A percentile compares a stretch with the other conserved stretches of the same genome.
Evolutionary conservation across 2,329 filamentous ascomycete genomes (phyloP).

Genomic region (Sclerotinia subarctica): DNA sequence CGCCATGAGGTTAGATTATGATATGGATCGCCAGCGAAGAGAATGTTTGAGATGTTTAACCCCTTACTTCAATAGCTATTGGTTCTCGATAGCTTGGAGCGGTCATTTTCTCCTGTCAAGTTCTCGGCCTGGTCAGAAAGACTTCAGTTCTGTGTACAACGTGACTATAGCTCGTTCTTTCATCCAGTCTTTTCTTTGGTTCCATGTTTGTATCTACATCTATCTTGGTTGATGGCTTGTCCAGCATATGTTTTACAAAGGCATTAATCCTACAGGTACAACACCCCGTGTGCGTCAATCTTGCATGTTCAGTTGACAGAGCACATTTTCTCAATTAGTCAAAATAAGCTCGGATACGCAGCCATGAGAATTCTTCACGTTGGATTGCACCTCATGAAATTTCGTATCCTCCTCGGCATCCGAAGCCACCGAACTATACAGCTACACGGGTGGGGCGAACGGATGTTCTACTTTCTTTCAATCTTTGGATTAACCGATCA

Average conservation of each 20-base stretch:
- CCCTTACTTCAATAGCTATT: not conserved
- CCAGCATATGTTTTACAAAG: not conserved
- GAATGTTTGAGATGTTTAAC: not conserved
- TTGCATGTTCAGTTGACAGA: not conserved
- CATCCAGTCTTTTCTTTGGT: not conserved
- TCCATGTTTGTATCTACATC: not conserved
- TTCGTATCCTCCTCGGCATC: not conserved
- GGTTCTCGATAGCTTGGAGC: not conserved
- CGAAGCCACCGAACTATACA: not conserved
- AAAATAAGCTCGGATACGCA: not conserved
- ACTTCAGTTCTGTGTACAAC: not conserved
- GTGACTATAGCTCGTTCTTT: not conserved
- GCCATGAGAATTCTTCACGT: not conserved
- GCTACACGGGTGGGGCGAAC: not conserved
- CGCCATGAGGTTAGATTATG: slow-evolving; percentile 5
- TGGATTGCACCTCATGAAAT: not conserved
- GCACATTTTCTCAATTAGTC: not conserved
- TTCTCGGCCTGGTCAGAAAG: not conserved
- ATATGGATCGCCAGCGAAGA: slow-evolving; percentile 13
- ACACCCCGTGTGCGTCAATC: not conserved
- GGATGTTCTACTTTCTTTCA: not conserved
- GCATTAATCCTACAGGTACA: not conserved
- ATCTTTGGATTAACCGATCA: not conserved
- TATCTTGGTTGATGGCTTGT: not conserved
- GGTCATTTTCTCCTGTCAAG: not conserved